Evolutionary conservation across 768 basidiomycete species (phyloP), one percentile per base, ranked within the genome.

Genomic region (Lactarius quietus): DNA sequence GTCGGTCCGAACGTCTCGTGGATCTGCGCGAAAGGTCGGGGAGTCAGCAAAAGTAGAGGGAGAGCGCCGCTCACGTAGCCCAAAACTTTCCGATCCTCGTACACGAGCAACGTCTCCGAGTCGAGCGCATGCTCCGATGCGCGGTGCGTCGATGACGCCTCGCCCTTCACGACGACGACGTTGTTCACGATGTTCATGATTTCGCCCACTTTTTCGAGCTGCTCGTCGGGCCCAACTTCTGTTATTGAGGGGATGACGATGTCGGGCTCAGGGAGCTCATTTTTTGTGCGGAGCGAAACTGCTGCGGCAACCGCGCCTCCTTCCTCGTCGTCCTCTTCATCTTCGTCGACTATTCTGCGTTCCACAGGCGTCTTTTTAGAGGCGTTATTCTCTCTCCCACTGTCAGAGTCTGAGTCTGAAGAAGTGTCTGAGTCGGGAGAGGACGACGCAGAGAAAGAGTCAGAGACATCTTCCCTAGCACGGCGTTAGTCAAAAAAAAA

Each of bases 1-100:
- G 95, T 93, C 3, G 96, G 94, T 12, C 96, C 96, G 76, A 98
- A 98, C 0, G 95, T 97, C 77, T 98, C 96, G 73, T 89, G 92
- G 59, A 98, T 81, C 93, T 95, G 74, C 12, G 68, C 70, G 58
- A 67, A 72, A 57, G 36, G 57, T 45, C 62, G 70, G 69, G 54
- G 61, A 14, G 20, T 56, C 45, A 62, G 53, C 65, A 41, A 51
- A 65, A 36, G 59, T 33, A 28, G 54, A 45, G 56, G 39, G 39
- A 26, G 48, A 48, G 36, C 39, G 28, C 60, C 23, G 81, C 90
- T 77, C 76, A 96, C 95, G 75, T 90, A 88, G 53, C 96, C 96
- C 71, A 98, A 74, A n/a, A 96, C 93, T 68, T 84, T 87, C 58
- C 93, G 80, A 75, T 98, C 94, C 26, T 88, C 86, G 73, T 94